Evolutionary conservation across 352 stramenopile genomes (phyloP), one percentile per base, ranked within the genome.

Genomic region (Ophiocytium majus): DNA sequence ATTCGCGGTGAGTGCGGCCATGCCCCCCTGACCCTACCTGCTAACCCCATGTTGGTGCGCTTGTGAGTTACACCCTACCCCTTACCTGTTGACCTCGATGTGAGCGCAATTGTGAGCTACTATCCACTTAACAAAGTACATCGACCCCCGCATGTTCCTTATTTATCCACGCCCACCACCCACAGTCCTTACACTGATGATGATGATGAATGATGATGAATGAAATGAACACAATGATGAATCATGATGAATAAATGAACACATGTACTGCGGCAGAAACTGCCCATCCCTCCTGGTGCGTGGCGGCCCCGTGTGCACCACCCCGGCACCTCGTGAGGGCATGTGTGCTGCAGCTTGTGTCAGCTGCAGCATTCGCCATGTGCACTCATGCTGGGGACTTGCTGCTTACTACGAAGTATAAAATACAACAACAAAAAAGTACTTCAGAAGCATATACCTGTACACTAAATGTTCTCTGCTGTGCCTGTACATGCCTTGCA

Each of bases 1-100:
- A 37, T 81, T 63, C 49, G 75, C 75, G 19, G 75, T 81, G 50
- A 81, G 75, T 76, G 17, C 31, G 5, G 34, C 64, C 64, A 37
- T 17, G 17, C 10, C 17, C 10, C 34, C 5, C 17, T 17, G 5
- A 76, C 64, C 10, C 17, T 17, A 76, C 5, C 10, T 34, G 5
- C 64, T 17, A 17, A 17, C 10, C 5, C 31, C 5, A 37, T 17
- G 34, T 14, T 76, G 64, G 5, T 34, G 31, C 10, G 5, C 34
- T 76, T 5, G 5, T 76, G 64, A 76, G 34, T 34, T 76, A 17
- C 17, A 10, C 34, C 17, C 64, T 17, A 17, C 5, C 31, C 34
- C 5, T 76, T 10, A 76, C 31, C 64, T 17, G 5, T 14, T 17
- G 31, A 5, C 5, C 5, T 17, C 5, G 64, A 14, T 37, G 64